phyloP scores from a whole-genome alignment of 495 filamentous ascomycete species.

The Xylaria cubensis region DNA sequence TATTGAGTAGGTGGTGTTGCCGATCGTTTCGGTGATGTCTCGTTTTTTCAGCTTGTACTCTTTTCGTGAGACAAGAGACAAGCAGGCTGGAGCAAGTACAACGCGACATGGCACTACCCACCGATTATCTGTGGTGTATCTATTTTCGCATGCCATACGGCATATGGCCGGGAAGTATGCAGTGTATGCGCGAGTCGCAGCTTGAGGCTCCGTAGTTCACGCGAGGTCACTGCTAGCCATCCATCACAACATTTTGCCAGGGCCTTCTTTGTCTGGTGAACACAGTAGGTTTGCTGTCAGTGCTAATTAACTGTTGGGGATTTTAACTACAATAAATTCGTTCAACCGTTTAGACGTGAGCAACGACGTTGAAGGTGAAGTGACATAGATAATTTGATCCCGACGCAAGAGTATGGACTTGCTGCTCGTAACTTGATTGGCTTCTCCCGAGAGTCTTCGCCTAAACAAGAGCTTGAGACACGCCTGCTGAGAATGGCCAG shows the following conservation, averaged over 20 bases:
- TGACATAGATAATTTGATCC: neutral
- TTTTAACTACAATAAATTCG: neutral
- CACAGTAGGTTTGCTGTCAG: neutral
- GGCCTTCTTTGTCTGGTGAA: neutral
- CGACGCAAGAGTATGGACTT: too few species aligned
- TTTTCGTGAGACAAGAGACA: neutral
- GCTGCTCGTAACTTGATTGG: too few species aligned
- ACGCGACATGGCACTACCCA: neutral
- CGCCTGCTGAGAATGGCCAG: neutral
- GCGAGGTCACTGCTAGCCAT: neutral
- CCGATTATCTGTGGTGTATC: neutral
- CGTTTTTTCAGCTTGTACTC: conserved; percentile 11
- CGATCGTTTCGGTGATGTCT: conserved; percentile 17
- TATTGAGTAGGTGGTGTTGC: conserved; percentile 21
- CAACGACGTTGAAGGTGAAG: neutral
- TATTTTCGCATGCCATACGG: neutral
- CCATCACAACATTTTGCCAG: neutral
- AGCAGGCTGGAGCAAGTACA: neutral
- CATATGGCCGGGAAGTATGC: neutral
- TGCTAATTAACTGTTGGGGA: neutral
- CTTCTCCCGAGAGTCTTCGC: too few species aligned
- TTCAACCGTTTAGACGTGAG: neutral
- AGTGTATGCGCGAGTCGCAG: neutral
- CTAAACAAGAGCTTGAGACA: too few species aligned
- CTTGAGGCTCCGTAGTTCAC: conserved; percentile 7